These are phyloP conservation scores for Cordyceps tenuipes DNA, from an alignment of 2,329 filamentous ascomycete genomes.

Conservation along the genomic window DNA sequence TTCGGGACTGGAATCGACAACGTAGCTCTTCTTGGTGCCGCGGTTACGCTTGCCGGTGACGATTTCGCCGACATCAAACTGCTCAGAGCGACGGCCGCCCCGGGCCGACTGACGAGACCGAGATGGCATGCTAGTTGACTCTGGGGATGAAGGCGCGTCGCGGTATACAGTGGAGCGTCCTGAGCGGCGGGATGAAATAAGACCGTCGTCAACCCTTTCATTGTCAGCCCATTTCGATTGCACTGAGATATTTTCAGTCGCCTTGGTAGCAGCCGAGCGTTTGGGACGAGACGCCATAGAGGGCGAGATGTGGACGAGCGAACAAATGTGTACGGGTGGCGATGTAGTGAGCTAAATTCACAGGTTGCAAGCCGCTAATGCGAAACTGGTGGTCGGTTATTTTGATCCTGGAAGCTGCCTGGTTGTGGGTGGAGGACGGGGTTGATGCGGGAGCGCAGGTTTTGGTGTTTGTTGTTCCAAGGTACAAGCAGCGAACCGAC, in stretches of 20 bases:
- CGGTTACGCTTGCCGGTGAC: constrained; percentile 44
- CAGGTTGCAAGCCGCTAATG: not conserved
- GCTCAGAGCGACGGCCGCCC: constrained; percentile 30
- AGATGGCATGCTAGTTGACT: constrained; percentile 30
- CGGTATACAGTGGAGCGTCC: constrained; percentile 37
- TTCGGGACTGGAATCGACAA: constrained; percentile 47
- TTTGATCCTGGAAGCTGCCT: not conserved
- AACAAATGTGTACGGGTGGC: not conserved
- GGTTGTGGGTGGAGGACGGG: not conserved
- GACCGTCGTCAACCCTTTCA: constrained; percentile 26
- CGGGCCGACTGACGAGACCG: constrained; percentile 35
- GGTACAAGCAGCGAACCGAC: not conserved
- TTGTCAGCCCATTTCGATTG: constrained; percentile 33
- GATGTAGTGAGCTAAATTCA: not conserved
- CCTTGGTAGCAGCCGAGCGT: constrained; percentile 34
- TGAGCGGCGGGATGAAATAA: constrained; percentile 46
- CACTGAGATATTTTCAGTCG: constrained; percentile 34
- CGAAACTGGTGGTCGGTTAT: not conserved
- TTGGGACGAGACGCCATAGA: constrained; percentile 41
- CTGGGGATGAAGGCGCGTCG: constrained; percentile 39
- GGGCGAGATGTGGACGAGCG: constrained; percentile 10
- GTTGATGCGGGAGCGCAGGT: not conserved
- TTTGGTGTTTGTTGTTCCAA: constrained; percentile 8
- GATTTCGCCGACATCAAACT: constrained; percentile 38
- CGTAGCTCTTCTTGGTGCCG: constrained; percentile 50